phyloP scores from a whole-genome alignment of 2,329 filamentous ascomycete genomes.

The Penicillium sp. region DNA sequence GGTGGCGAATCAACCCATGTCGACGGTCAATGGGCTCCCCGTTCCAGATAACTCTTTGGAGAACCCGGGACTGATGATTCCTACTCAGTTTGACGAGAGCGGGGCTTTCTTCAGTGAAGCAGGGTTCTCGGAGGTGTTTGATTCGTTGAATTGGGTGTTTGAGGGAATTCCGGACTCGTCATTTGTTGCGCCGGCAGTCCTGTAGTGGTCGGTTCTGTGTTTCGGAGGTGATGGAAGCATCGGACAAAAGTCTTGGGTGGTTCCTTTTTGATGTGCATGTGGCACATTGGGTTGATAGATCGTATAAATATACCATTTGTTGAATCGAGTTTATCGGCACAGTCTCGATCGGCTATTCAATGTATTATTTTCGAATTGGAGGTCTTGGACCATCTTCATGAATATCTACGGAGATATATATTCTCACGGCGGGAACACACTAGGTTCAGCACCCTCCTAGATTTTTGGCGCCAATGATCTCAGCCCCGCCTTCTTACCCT shows the following conservation, averaged over 20 bases:
- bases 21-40: constrained; percentile 31
- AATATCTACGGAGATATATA: no score
- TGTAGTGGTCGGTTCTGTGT: constrained; percentile 10
- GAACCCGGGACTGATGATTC: constrained; percentile 38
- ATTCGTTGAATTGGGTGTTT: constrained; percentile 89
- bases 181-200: constrained; percentile 42
- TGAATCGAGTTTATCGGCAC: background rate
- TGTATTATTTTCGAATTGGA: no score
- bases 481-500: no score
- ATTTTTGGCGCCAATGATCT: no score
- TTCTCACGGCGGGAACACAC: no score
- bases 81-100: constrained; percentile 42
- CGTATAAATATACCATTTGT: background rate
- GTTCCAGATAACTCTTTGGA: constrained; percentile 38
- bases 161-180: constrained; percentile 77
- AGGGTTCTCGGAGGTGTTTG: constrained; percentile 74
- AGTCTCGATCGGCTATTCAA: background rate
- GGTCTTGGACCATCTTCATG: no score
- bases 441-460: no score
- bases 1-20: constrained; percentile 43
- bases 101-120: constrained; percentile 45
- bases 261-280: background rate
- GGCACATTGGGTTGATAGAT: background rate
- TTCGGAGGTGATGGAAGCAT: no score
- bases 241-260: background rate